Conservation (phyloP, 148 eudicot species). For the Vaccinium vitisidaea region DNA sequence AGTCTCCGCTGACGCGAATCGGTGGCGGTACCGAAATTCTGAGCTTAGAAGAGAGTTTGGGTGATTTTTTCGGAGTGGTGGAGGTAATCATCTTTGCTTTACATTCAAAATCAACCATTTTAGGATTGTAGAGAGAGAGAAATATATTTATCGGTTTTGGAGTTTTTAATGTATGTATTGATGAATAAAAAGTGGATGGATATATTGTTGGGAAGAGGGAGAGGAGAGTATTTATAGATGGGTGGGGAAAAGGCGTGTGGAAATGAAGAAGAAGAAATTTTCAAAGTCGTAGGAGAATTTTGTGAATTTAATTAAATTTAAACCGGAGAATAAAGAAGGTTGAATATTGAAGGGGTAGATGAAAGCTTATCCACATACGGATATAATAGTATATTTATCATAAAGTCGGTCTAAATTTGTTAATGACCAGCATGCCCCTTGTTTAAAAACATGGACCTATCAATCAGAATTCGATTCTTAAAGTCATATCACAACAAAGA, state of each 20-base stretch:
- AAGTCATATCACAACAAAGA: too few species aligned
- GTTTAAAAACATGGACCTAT: neutral
- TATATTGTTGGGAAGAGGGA: neutral
- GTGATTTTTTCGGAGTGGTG: conserved; percentile 35
- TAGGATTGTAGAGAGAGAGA: neutral
- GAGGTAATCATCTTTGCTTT: conserved; percentile 51
- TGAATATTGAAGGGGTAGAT: conserved; percentile 1
- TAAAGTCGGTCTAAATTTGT: neutral
- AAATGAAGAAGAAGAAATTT: neutral
- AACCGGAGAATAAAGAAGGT: neutral
- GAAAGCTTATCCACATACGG: conserved; percentile 20
- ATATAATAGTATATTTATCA: neutral
- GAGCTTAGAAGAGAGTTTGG: conserved; percentile 34
- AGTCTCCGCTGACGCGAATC: conserved; percentile 23
- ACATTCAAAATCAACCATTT: conserved; percentile 70
- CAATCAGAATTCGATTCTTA: too few species aligned
- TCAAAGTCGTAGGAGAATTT: conserved; percentile 15
- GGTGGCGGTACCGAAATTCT: conserved; percentile 29
- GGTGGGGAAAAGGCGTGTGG: conserved; percentile 27
- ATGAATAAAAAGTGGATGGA: neutral
- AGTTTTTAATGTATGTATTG: neutral
- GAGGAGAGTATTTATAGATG: conserved; percentile 26
- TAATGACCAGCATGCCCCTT: neutral
- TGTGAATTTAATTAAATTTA: neutral
- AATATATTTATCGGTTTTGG: too few species aligned